Base-by-base conservation (phyloP, 2,329 filamentous ascomycete species). In the Cladosporium sp. region DNA sequence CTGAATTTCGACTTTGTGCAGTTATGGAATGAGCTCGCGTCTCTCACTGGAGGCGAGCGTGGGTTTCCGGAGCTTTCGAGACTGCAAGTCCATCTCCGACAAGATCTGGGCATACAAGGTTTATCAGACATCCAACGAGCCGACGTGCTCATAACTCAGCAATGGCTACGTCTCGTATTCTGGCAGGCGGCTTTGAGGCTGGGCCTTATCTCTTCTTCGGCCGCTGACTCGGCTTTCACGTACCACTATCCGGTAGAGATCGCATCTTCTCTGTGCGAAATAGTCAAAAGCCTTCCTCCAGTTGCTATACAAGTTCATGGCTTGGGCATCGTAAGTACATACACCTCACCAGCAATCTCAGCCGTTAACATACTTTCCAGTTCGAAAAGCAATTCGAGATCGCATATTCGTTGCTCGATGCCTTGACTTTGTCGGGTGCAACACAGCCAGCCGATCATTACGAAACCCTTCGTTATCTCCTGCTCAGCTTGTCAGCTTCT, bases 321-420 rank as follows among this genome's bases (percentile, higher is more conserved):
- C 10, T 31, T 68, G 12, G 55, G 55, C 8, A 62, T 66, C 5
- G 62, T 65, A 18, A 58, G 62, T 58, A 29, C 29, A 14, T 8
- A 2, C 0, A 11, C 49, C 21, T 46, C 49, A 5, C 26, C 2
- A n/a, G 18, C 14, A 12, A 40, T 1, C 10, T 11, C 21, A 29
- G 5, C 18, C 10, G 18, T 26, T 62, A 29, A 62, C 60, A 37
- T n/a, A 16, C 7, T 1, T 7, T 5, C 28, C 28, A 65, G 62
- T 69, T 69, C 29, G 68, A 69, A 46, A 69, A 69, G 40, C 65
- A 68, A 44, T 69, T 69, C 31, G 68, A 69, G 26, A 69, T 69
- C 14, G 67, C 65, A 1, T 69, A 69, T 28, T 68, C 67, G 0
- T 46, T 69, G 5, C 61, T 69, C 14, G 68, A 69, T 18, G 65